Evolutionary conservation across 257 asterid genomes (phyloP), one percentile per base, ranked within the genome.

Genomic region (Solanum ahanhuiri): DNA sequence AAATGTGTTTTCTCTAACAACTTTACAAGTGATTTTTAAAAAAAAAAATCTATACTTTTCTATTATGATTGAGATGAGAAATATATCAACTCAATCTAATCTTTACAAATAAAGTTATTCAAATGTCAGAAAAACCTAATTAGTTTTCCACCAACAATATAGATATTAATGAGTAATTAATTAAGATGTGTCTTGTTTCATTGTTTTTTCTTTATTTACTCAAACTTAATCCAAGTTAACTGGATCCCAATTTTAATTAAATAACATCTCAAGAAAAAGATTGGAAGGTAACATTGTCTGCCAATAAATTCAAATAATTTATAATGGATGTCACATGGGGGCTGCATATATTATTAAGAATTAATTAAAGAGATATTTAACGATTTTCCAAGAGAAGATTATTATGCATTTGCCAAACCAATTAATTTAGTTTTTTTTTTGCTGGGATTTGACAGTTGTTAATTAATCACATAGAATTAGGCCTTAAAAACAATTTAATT

Each of bases 251-350:
- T 41, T 43, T 25, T 43, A 43, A 25, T 43, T 14, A 77, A 76
- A 41, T 76, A 76, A 43, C 14, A 77, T 25, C 7, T 41, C 1
- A 39, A 28, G 14, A 79, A 79, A 17, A 28, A 25, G 84, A 79
- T 79, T 23, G 25, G 84, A 45, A 79, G 84, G 84, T 79, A 45
- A 28, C 63, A 25, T 79, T 45, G 84, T 79, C 66, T 79, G 41
- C 39, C 83, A 76, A 67, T 67, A 67, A 45, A 45, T 45, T 45
- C 17, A 4, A 34, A 79, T 18, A 22, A 60, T 60, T 22, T 22
- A 23, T 77, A 79, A 79, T 79, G 84, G 84, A 79, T 79, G 84
- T 79, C 84, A 79, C 84, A 79, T 79, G 66, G 84, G 15, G 39
- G 66, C 64, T 23, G 18, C 15, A 25, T 76, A 22, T 12, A 45